Percentiles rank a stretch among this genome's conserved stretches.
phyloP scores from a whole-genome alignment of 345 rosid species.

The Trapa bicornis region DNA sequence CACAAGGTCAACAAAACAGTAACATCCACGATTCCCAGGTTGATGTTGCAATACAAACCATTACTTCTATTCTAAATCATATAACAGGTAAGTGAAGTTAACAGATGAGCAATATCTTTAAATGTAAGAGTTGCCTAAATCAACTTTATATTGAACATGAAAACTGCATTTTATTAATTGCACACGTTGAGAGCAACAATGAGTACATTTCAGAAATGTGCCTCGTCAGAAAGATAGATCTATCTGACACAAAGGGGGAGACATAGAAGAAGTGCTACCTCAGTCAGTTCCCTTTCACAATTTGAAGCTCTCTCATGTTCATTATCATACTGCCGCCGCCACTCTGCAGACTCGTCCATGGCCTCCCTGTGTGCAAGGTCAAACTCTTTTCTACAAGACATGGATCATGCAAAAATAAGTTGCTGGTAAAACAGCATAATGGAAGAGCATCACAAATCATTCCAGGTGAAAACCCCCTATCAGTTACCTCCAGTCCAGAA shows the following conservation, averaged over 20 bases:
- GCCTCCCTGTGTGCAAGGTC: conserved; percentile 91
- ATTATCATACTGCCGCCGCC: conserved; percentile 66
- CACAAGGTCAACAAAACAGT: neutral
- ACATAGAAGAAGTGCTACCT: conserved; percentile 26
- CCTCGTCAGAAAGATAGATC: neutral
- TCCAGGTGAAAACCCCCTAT: neutral
- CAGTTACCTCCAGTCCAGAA: neutral
- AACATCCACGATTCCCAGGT: neutral
- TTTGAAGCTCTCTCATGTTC: conserved; percentile 50
- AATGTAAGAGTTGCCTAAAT: neutral
- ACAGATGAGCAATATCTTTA: neutral
- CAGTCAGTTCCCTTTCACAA: conserved; percentile 42
- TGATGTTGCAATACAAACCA: neutral
- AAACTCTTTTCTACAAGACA: conserved; percentile 53
- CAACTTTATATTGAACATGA: neutral
- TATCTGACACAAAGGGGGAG: neutral
- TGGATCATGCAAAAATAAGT: neutral
- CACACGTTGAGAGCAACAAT: too few species aligned
- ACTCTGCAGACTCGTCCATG: conserved; percentile 91
- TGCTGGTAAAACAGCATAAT: neutral
- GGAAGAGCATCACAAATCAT: neutral
- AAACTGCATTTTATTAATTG: neutral
- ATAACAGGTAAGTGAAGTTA: neutral
- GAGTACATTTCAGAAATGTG: neutral
- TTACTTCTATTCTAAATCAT: neutral